Evolutionary conservation across 2,329 filamentous ascomycete species (phyloP), one percentile per base, ranked within the genome.

Genomic region (Fusarium cicatricum): DNA sequence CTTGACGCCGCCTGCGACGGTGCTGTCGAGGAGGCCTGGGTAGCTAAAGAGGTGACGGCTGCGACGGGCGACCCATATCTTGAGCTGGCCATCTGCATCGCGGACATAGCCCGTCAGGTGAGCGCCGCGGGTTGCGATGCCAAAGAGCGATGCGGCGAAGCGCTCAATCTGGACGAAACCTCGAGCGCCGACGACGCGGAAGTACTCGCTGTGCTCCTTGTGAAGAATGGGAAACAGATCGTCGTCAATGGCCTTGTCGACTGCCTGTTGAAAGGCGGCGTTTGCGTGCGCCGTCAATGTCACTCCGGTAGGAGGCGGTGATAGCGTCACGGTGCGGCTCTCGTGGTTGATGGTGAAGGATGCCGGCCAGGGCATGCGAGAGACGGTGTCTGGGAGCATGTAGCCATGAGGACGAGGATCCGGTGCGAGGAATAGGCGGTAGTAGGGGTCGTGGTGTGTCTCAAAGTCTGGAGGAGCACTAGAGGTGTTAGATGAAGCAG

Each of bases 1-100:
- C 49, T 87, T 84, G 66, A 93, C 85, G 0, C 91, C 91, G 3
- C 91, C 91, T 0, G 90, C 91, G 12, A 93, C 91, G 7, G 89
- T 90, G 67, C 91, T 94, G 70, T 95, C 91, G 50, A 93, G 79
- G 80, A 90, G 86, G 4, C 85, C 84, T 0, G 87, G 87, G 65
- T 90, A 93, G 0, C 90, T 92, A 71, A 88, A 84, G 67, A 93
- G 89, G 10, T 79, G 82, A 42, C 74, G 77, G 40, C 87, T 84
- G 14, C 91, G 79, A 19, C 87, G 78, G 1, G 91, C 88, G 1
- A 91, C 82, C 91, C 91, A 95, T 26, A 94, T 81, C 64, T 81
- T 85, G 48, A 90, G 40, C 6, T 78, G 76, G 6, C 80, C 79
- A 9, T 76, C 68, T 0, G 39, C 26, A 6, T 55, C 47, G 10